Evolutionary conservation across 306 rosid species (phyloP).

Genomic region (Spatholobus suberectus): DNA sequence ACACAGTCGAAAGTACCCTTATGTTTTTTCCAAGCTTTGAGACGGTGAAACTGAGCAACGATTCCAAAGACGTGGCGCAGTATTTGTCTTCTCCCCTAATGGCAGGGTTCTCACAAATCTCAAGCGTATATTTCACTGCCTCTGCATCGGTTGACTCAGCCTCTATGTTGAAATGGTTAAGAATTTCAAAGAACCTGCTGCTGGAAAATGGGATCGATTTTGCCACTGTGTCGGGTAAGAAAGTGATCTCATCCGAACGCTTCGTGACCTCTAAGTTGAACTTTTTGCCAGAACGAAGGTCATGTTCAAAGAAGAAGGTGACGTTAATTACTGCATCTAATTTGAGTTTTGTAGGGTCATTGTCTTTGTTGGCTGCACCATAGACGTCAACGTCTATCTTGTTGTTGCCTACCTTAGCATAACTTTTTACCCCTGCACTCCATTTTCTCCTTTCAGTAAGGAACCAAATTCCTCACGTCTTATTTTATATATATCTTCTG

Average conservation of each 20-base stretch:
- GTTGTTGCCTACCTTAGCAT: not conserved
- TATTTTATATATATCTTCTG: no score
- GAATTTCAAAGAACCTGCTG: conserved; percentile 30
- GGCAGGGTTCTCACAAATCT: conserved; percentile 36
- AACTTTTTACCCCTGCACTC: not conserved
- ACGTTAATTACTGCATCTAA: not conserved
- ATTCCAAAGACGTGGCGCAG: conserved; percentile 50
- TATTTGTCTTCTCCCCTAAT: conserved; percentile 35
- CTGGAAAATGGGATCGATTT: conserved; percentile 29
- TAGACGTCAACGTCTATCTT: not conserved
- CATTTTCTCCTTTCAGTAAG: not conserved
- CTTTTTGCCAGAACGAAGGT: conserved; percentile 4
- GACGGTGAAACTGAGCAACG: conserved; percentile 37
- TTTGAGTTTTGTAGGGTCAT: not conserved
- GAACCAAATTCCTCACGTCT: no score
- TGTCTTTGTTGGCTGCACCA: not conserved
- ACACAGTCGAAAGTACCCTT: conserved; percentile 16
- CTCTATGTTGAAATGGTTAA: conserved; percentile 9
- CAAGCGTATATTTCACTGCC: not conserved
- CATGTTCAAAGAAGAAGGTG: conserved; percentile 22
- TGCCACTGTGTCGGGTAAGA: not conserved
- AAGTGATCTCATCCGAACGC: not conserved
- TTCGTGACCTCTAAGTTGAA: not conserved
- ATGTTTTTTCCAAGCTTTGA: conserved; percentile 42
- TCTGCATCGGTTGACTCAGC: conserved; percentile 35